Base-by-base conservation (phyloP, 345 rosid genomes). In the Punica granatum region DNA sequence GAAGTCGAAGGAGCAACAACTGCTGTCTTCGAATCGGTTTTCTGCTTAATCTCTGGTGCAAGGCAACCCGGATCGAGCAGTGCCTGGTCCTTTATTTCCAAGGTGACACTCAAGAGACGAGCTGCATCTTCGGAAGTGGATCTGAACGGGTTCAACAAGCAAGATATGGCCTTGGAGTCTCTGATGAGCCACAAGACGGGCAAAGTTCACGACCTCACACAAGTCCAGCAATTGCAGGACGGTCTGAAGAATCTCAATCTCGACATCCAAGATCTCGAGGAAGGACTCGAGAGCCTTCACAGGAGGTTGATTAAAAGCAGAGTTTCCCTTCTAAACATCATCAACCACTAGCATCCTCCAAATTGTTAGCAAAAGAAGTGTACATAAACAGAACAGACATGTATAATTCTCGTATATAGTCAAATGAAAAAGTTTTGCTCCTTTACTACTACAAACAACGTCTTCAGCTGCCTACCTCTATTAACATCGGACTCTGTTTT, bases 291-390 rank as follows among this genome's bases (percentile, higher is more conserved):
- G n/a, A 43, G 64, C 60, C 71, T 79, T 7, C 76, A 66, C 4
- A 84, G 73, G 72, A 60, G 68, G 30, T 59, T 79, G 77, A 79
- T 83, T 32, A 84, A 79, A 73, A 73, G 73, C 63, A 81, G 84
- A 75, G 89, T 72, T 26, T 79, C 82, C 16, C 35, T 84, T 67
- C 87, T 84, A 53, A 82, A 81, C 39, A 73, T 69, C 61, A 54
- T 73, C 11, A 74, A 49, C 59, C 63, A 70, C 39, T 70, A 70
- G 33, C 30, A 39, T 0, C 53, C n/a, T n/a, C n/a, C n/a, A n/a
- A n/a, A n/a, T n/a, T 37, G 11, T 37, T 37, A 37, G 41, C 11
- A 37, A 37, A 37, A 37, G 11, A 37, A 37, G 41, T 37, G 41
- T 37, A 37, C 41, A 37, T 37, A 37, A 37, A 37, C 41, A 37